Conservation (phyloP, 495 filamentous ascomycete species). For the Rusavskia elegans region DNA sequence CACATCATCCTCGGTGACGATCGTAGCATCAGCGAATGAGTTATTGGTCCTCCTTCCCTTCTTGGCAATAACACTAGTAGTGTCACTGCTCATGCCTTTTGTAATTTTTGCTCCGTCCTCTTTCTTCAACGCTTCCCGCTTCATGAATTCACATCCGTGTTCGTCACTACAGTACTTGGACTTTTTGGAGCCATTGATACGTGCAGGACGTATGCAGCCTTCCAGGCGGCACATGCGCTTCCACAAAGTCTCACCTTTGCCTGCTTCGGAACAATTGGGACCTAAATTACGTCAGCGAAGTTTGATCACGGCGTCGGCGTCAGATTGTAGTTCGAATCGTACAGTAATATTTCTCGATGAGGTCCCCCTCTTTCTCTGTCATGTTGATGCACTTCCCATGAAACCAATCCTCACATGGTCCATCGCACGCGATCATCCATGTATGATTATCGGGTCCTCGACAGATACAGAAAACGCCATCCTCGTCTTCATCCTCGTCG, state of each 20-base stretch:
- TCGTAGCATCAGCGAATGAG: background rate
- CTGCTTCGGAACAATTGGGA: constrained; percentile 39
- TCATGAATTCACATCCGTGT: constrained; percentile 44
- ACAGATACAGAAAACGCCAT: constrained; percentile 41
- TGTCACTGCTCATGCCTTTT: constrained; percentile 1
- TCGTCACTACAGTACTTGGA: constrained; percentile 61
- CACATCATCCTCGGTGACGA: constrained; percentile 2
- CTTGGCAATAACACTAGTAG: constrained; percentile 5
- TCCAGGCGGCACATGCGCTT: constrained; percentile 50
- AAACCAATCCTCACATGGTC: constrained; percentile 60
- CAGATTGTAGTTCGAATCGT: background rate
- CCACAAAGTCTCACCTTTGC: constrained; percentile 44
- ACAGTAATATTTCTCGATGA: constrained; percentile 61
- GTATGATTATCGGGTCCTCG: constrained; percentile 54
- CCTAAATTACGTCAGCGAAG: constrained; percentile 16
- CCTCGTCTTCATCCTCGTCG: constrained; percentile 27
- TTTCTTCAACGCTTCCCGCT: constrained; percentile 18
- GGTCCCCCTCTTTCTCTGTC: constrained; percentile 38
- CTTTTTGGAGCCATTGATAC: constrained; percentile 25
- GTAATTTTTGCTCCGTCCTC: constrained; percentile 1
- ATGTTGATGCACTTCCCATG: constrained; percentile 55
- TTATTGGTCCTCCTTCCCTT: constrained; percentile 2
- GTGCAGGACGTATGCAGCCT: constrained; percentile 45
- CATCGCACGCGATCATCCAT: constrained; percentile 65
- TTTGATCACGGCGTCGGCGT: background rate